Evolutionary conservation across 768 basidiomycete genomes (phyloP), one percentile per base, ranked within the genome.

Genomic region (Cytidiella melzeri): DNA sequence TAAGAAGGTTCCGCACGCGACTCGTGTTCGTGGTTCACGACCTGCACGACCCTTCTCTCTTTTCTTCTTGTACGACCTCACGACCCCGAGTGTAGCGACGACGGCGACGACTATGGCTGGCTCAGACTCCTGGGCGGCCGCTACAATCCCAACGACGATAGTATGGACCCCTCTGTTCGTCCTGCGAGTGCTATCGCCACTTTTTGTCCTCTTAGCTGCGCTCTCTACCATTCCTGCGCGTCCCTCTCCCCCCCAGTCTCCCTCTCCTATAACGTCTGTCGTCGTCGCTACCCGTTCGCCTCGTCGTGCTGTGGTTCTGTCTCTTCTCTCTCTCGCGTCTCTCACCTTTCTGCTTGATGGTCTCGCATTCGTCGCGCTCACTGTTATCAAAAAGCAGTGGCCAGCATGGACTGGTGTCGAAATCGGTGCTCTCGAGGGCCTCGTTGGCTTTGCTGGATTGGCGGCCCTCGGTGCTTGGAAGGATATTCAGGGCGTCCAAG

Each of bases 401-500:
- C 77, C 76, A 11, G 69, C 64, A 36, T 58, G 70, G 52, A 80
- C 82, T 6, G 87, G 82, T 20, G 73, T 86, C 37, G 84, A 85
- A 58, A 64, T 83, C 61, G 86, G 77, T 56, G 71, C 87, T 37
- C 60, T 89, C 38, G 63, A 83, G 39, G 89, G 87, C 47, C 73
- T 90, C 26, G 59, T 79, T 37, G 84, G 83, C 3, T 88, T 87
- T 57, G 69, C 80, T 28, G 83, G 84, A 30, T 69, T 92, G 43
- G 84, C 87, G 12, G 80, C 81, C 9, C 69, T 89, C 39, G 89
- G 89, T 7, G 75, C 85, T 11, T 90, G 81, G 79, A 89, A 91
- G 66, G 87, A 88, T 54, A 69, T 85, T 47, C 75, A 79, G 25
- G 84, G 84, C 28, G 73, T 82, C 28, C 71, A 79, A 34, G 79